A percentile compares a stretch with the other conserved stretches of the same genome.
phyloP scores from a whole-genome alignment of 805 yeast genomes.

The Phaffomyces opuntiae region DNA sequence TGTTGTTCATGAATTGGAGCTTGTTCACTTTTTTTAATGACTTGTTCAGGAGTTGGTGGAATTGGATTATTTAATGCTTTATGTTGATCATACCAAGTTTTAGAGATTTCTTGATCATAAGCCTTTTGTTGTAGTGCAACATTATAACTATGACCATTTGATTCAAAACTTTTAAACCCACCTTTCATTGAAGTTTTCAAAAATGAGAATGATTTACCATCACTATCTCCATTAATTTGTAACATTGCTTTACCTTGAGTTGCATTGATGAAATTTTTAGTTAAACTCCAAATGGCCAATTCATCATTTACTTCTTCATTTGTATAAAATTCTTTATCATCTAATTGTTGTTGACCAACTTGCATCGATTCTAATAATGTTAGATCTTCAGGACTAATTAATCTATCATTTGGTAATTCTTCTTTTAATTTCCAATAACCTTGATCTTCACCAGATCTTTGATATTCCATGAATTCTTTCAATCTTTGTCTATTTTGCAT shows the following conservation, averaged over 20 bases:
- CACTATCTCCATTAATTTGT: constrained; percentile 90
- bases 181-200: constrained; percentile 92
- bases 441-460: constrained; percentile 88
- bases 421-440: constrained; percentile 91
- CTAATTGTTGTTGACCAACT: constrained; percentile 81
- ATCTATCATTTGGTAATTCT: constrained; percentile 61
- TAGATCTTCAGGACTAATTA: constrained; percentile 90
- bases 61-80: constrained; percentile 40
- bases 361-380: constrained; percentile 86
- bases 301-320: constrained; percentile 64
- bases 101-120: constrained; percentile 81
- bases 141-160: constrained; percentile 65
- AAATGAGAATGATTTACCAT: constrained; percentile 84
- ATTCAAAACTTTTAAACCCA: constrained; percentile 53
- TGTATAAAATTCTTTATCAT: constrained; percentile 62
- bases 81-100: constrained; percentile 86
- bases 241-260: constrained; percentile 97
- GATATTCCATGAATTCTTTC: constrained; percentile 97
- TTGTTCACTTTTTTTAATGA: constrained; percentile 26
- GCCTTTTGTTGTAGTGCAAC: constrained; percentile 84
- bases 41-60: constrained; percentile 11
- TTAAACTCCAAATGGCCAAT: constrained; percentile 89
- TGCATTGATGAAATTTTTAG: constrained; percentile 84
- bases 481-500: constrained; percentile 94
- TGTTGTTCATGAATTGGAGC: neutral